phyloP scores from a whole-genome alignment of 164 flowering plant genomes.

The Vitis rupestris region DNA sequence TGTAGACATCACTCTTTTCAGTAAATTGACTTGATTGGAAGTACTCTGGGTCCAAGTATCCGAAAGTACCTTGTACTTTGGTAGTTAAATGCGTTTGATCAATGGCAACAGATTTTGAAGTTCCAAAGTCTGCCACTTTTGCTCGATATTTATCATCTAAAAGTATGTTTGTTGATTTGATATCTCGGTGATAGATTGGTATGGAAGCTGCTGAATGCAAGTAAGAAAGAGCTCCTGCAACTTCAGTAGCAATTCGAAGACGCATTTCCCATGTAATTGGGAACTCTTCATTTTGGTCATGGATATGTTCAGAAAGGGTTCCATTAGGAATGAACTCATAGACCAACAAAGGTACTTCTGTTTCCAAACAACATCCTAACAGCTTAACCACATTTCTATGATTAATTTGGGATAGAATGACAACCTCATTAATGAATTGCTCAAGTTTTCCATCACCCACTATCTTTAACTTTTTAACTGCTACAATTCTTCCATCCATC shows the following conservation, averaged over 20 bases:
- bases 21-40: constrained; percentile 19
- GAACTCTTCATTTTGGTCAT: constrained; percentile 1
- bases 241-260: constrained; percentile 17
- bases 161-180: constrained; percentile 15
- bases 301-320: constrained; percentile 17
- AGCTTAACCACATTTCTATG: constrained; percentile 20
- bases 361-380: constrained; percentile 14
- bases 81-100: constrained; percentile 20
- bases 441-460: constrained; percentile 5
- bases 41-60: constrained; percentile 24
- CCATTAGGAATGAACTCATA: constrained; percentile 26
- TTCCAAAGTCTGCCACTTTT: constrained; percentile 20
- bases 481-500: constrained; percentile 17
- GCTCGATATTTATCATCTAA: neutral
- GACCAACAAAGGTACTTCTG: constrained; percentile 20
- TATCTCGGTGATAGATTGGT: constrained; percentile 22
- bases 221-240: constrained; percentile 3
- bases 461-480: constrained; percentile 16
- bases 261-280: constrained; percentile 17
- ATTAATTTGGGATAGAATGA: constrained; percentile 19
- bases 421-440: constrained; percentile 25
- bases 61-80: constrained; percentile 15
- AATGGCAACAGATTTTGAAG: constrained; percentile 9
- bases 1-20: constrained; percentile 14
- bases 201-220: constrained; percentile 8